Conservation (phyloP, 202 grass and related monocot genomes). For the Musa balbisiana region DNA sequence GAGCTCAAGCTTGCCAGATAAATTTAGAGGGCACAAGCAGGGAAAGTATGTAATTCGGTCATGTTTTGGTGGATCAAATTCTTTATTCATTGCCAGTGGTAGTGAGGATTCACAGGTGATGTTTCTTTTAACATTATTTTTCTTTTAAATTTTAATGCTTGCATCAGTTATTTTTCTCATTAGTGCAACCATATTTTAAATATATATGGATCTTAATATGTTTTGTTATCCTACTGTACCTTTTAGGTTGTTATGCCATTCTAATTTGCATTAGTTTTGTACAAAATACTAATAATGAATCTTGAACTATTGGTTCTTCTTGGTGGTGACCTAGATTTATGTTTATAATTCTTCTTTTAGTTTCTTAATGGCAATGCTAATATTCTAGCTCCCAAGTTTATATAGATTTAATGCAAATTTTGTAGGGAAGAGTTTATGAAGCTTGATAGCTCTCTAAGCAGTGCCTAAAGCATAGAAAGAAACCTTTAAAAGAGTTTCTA, state of each 20-base stretch:
- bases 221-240: background rate
- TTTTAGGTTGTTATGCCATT: background rate
- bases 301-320: background rate
- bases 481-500: background rate
- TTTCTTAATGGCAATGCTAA: background rate
- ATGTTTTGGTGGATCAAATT: constrained; percentile 85
- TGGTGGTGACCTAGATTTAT: background rate
- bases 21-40: constrained; percentile 81
- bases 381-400: background rate
- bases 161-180: background rate
- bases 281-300: background rate
- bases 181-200: background rate
- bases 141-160: background rate
- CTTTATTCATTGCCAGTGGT: constrained; percentile 75
- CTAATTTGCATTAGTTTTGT: background rate
- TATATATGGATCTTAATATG: background rate
- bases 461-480: background rate
- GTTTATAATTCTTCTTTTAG: background rate
- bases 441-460: background rate
- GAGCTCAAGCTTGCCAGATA: constrained; percentile 40
- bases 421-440: background rate
- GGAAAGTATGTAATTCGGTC: constrained; percentile 77
- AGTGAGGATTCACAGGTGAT: constrained; percentile 97
- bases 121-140: constrained; percentile 2
- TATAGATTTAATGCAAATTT: background rate